These are phyloP conservation scores for Pseudomonodictys pantanalensis DNA, from an alignment of 495 filamentous ascomycete genomes.

Conservation along the genomic window DNA sequence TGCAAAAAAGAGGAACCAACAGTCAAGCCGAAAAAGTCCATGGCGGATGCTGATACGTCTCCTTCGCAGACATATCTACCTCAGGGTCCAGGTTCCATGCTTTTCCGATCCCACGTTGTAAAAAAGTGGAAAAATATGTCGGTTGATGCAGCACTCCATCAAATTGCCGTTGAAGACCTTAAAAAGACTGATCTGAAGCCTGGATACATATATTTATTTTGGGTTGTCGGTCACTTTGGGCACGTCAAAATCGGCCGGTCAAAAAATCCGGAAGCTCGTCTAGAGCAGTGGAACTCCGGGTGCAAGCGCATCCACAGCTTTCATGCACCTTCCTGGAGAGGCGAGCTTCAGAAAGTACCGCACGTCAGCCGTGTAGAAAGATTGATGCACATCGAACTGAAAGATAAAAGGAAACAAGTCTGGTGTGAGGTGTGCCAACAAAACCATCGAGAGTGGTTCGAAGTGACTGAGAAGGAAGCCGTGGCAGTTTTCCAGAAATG, in stretches of 20 bases:
- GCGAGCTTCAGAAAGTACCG: background rate
- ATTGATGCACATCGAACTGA: slow-evolving; percentile 3
- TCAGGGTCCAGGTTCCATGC: no score
- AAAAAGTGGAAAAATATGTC: no score
- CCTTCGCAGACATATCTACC: no score
- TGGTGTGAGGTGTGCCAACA: background rate
- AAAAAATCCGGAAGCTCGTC: background rate
- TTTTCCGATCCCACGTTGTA: no score
- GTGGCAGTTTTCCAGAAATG: slow-evolving; percentile 1
- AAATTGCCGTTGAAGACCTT: no score
- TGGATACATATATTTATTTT: slow-evolving; percentile 5
- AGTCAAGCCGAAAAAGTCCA: no score
- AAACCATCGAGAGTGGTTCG: slow-evolving; percentile 9
- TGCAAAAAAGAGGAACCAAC: no score
- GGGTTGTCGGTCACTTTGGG: background rate
- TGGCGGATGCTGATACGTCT: no score
- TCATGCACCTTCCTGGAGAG: background rate
- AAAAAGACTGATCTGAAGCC: no score
- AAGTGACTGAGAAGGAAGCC: background rate
- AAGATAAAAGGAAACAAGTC: background rate
- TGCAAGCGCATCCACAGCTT: background rate
- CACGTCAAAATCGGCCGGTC: background rate
- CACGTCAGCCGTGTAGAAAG: background rate
- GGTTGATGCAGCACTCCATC: no score
- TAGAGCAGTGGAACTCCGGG: background rate